Conservation (phyloP, 1,139 yeast genomes). For the Yamadazyma blattariae region DNA sequence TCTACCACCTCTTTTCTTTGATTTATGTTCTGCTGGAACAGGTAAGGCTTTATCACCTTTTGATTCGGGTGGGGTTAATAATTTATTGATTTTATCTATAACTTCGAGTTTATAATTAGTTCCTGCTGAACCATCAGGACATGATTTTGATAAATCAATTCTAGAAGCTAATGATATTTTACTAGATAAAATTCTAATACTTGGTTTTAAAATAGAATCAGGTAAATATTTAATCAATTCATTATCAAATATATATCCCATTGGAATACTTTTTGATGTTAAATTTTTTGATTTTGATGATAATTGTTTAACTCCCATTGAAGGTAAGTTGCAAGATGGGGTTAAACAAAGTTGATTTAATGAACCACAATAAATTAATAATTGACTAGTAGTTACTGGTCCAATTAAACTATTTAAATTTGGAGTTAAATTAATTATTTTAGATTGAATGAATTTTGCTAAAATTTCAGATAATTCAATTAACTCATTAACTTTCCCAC, state of each 20-base stretch:
- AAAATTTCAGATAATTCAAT: constrained; percentile 43
- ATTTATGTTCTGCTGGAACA: constrained; percentile 71
- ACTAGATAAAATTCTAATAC: constrained; percentile 76
- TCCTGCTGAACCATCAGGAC: constrained; percentile 58
- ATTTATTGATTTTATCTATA: constrained; percentile 60
- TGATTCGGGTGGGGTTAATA: constrained; percentile 75
- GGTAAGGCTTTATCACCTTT: constrained; percentile 75
- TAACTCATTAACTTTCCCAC: constrained; percentile 48
- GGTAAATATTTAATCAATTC: constrained; percentile 56
- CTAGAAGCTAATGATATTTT: constrained; percentile 83
- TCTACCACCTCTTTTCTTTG: constrained; percentile 86
- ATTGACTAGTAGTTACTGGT: constrained; percentile 68
- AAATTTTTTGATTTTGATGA: constrained; percentile 30
- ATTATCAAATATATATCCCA: constrained; percentile 61
- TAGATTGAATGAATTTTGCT: constrained; percentile 53
- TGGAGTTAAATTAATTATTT: constrained; percentile 69
- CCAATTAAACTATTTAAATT: constrained; percentile 76
- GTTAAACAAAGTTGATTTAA: constrained; percentile 63
- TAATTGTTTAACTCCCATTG: constrained; percentile 66
- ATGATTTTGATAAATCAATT: constrained; percentile 54
- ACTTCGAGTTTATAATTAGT: constrained; percentile 58
- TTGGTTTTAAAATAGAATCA: constrained; percentile 60
- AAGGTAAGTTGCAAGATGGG: constrained; percentile 82
- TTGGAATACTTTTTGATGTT: constrained; percentile 37
- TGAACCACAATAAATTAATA: constrained; percentile 72